Conservation (phyloP, 306 rosid genomes). For the Sophora flavescens region DNA sequence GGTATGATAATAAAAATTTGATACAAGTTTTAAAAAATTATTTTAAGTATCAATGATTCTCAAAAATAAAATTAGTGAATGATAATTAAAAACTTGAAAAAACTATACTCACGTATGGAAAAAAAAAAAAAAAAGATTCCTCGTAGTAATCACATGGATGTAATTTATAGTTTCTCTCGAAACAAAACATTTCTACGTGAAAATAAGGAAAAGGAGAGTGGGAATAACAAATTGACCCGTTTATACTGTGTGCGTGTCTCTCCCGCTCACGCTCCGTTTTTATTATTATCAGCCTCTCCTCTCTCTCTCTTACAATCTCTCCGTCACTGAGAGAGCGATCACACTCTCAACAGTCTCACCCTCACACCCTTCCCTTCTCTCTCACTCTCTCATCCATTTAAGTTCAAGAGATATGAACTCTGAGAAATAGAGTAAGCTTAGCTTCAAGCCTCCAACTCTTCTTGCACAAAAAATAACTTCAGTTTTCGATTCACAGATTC, state of each 20-base stretch:
- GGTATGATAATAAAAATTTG: no score
- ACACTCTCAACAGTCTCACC: background rate
- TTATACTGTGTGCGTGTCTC: background rate
- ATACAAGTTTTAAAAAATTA: no score
- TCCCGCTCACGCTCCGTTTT: conserved; percentile 18
- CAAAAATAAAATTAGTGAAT: no score
- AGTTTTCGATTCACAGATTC: background rate
- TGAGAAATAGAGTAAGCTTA: background rate
- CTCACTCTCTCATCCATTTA: background rate
- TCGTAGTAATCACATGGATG: no score
- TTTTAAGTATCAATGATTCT: no score
- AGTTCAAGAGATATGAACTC: background rate
- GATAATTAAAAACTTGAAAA: no score
- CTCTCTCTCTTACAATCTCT: background rate
- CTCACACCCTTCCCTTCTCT: background rate
- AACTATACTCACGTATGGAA: no score
- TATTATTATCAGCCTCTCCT: background rate
- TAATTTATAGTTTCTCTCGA: no score
- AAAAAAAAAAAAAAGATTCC: no score
- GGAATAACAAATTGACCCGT: background rate
- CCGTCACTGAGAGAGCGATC: background rate
- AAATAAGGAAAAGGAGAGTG: no score
- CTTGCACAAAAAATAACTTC: background rate
- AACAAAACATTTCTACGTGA: no score
- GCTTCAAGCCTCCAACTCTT: background rate